A percentile compares a stretch with the other conserved stretches of the same genome.
Evolutionary conservation across 441 rosid species (phyloP).

Genomic region (Syzygium syzygioides): DNA sequence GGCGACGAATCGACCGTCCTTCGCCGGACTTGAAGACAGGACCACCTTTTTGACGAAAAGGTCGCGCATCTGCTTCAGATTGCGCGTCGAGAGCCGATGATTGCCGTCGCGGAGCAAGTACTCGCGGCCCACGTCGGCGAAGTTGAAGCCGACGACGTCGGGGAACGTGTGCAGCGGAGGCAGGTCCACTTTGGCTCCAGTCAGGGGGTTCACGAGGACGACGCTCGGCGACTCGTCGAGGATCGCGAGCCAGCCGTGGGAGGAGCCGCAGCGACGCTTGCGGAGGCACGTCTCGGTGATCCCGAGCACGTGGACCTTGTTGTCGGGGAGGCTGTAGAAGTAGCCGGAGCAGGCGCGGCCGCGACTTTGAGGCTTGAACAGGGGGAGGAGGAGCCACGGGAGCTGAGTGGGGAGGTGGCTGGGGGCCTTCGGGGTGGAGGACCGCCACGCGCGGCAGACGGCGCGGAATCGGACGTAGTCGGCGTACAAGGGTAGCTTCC

Average conservation of each 20-base stretch:
- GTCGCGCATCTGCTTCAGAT: slow-evolving; percentile 46
- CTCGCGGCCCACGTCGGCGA: slow-evolving; percentile 40
- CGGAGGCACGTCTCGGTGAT: slow-evolving; percentile 23
- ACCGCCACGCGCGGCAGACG: slow-evolving; percentile 36
- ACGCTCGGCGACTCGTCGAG: slow-evolving; percentile 41
- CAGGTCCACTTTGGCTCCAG: slow-evolving; percentile 31
- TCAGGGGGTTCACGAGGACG: slow-evolving; percentile 41
- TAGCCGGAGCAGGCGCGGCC: slow-evolving; percentile 23
- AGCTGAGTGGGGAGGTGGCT: slow-evolving; percentile 51
- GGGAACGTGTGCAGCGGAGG: slow-evolving; percentile 53
- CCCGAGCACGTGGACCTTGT: slow-evolving; percentile 26
- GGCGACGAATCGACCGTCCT: slow-evolving; percentile 24
- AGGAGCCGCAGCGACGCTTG: slow-evolving; percentile 52
- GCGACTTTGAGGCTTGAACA: slow-evolving; percentile 8
- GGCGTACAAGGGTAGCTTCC: slow-evolving; percentile 23
- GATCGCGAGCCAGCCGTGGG: slow-evolving; percentile 53
- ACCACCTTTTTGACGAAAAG: slow-evolving; percentile 43
- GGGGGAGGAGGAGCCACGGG: slow-evolving; percentile 61
- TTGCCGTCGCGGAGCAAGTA: slow-evolving; percentile 21
- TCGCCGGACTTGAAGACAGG: slow-evolving; percentile 38
- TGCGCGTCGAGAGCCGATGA: slow-evolving; percentile 14
- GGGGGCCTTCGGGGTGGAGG: slow-evolving; percentile 26
- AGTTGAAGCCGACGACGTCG: slow-evolving; percentile 35
- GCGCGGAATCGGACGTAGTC: slow-evolving; percentile 43
- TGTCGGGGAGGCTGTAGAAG: slow-evolving; percentile 37